Percentiles rank a stretch among this genome's conserved stretches.
Conservation (phyloP, 2,329 filamentous ascomycete genomes). For the Clathrospora elynae region DNA sequence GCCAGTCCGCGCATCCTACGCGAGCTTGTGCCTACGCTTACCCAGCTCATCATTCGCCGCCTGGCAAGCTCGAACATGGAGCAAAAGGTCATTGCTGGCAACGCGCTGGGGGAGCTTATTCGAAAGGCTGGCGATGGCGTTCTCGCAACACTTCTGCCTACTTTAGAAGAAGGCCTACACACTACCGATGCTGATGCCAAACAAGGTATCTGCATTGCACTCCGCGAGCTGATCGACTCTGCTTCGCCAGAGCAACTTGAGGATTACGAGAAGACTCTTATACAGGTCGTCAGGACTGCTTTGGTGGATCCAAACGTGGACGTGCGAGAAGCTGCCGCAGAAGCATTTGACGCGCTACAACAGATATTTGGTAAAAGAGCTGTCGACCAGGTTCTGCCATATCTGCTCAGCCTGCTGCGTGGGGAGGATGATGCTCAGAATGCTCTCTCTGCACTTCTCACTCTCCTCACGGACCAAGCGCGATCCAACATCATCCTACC, state of each 20-base stretch:
- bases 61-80: slow-evolving; percentile 97
- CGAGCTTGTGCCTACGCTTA: slow-evolving; percentile 92
- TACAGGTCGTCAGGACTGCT: slow-evolving; percentile 90
- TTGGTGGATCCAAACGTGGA: slow-evolving; percentile 88
- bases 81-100: slow-evolving; percentile 97
- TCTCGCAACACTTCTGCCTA: slow-evolving; percentile 82
- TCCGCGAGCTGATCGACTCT: slow-evolving; percentile 89
- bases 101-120: slow-evolving; percentile 94
- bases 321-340: slow-evolving; percentile 92
- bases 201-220: slow-evolving; percentile 95
- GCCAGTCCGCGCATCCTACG: slow-evolving; percentile 90
- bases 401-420: slow-evolving; percentile 86
- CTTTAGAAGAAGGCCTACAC: slow-evolving; percentile 87
- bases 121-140: slow-evolving; percentile 95
- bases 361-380: slow-evolving; percentile 92
- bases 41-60: slow-evolving; percentile 90
- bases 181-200: slow-evolving; percentile 91
- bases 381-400: slow-evolving; percentile 92
- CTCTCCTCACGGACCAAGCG: slow-evolving; percentile 88
- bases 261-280: slow-evolving; percentile 92
- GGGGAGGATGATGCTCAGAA: slow-evolving; percentile 88
- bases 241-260: slow-evolving; percentile 87
- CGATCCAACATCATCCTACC: slow-evolving; percentile 96
- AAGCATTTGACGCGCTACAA: slow-evolving; percentile 95
- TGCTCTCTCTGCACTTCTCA: slow-evolving; percentile 88